Evolutionary conservation across 116 monocot species (phyloP).

Genomic region (Phalaenopsis hybrid): DNA sequence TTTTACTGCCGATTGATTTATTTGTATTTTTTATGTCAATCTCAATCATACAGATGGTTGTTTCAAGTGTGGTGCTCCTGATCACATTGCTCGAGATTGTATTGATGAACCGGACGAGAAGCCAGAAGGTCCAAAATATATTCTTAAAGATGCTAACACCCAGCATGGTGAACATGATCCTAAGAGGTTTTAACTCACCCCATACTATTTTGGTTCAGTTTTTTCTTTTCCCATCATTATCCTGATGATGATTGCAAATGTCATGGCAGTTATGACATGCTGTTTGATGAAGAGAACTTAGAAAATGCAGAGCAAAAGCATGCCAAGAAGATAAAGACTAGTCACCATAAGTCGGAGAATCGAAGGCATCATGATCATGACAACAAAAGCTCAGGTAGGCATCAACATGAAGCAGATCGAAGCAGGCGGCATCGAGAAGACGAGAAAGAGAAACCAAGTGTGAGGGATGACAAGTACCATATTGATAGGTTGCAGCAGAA

Average conservation of each 20-base stretch:
- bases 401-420: slow-evolving; percentile 9
- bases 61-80: slow-evolving; percentile 82
- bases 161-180: slow-evolving; percentile 62
- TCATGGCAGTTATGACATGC: slow-evolving; percentile 70
- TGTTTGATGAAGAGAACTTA: slow-evolving; percentile 62
- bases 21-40: neutral
- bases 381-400: slow-evolving; percentile 19
- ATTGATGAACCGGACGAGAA: slow-evolving; percentile 21
- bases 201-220: neutral
- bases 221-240: neutral
- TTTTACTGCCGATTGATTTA: neutral
- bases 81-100: slow-evolving; percentile 77
- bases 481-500: slow-evolving; percentile 2
- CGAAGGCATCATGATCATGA: slow-evolving; percentile 15
- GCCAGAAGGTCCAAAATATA: slow-evolving; percentile 46
- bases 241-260: neutral
- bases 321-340: slow-evolving; percentile 38
- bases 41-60: slow-evolving; percentile 40
- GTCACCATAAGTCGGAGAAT: slow-evolving; percentile 17
- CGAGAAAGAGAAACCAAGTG: neutral
- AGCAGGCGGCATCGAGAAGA: slow-evolving; percentile 12
- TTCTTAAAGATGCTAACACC: slow-evolving; percentile 52
- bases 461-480: neutral
- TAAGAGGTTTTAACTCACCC: slow-evolving; percentile 30
- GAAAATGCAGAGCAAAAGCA: slow-evolving; percentile 19